Base-by-base conservation (phyloP, 1,284 basidiomycete species). In the Boletus smithii region DNA sequence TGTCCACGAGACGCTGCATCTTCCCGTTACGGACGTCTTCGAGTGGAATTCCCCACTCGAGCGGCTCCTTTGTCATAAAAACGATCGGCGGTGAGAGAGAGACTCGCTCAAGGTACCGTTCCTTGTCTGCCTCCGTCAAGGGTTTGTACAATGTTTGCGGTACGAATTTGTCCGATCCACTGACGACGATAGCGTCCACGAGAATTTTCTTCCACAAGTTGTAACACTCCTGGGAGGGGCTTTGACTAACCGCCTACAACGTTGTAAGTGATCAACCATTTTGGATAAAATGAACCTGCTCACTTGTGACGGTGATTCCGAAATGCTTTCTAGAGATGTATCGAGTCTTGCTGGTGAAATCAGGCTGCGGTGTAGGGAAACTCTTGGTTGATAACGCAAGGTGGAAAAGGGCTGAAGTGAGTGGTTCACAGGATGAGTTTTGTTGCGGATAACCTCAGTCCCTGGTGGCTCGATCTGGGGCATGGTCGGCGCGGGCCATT, bases 131-230 rank as follows among this genome's bases (percentile, higher is more conserved):
- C 41, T 77, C 77, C 3, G 83, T 86, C 56, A 81, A 77, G 1
- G 85, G 85, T 53, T 73, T 76, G 60, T 88, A 88, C 64, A 81
- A 74, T 26, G 57, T 69, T 61, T 88, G 85, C 3, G 81, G 83
- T 2, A 88, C 63, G 50, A 77, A 75, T 14, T 69, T 71, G 3
- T 71, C 69, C 5, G 62, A 60, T 33, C 54, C 52, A 10, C 58
- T 60, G 31, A 63, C 55, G 24, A 66, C 54, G 22, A 49, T 51
- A 4, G 57, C 44, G 4, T 48, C 38, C 4, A 8, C 5, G 5
- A 11, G 38, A n/a, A 59, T 24, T 17, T 40, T 32, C 20, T 50
- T 62, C 55, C 52, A 61, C 9, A 34, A 34, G 4, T 17, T 43
- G 5, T 48, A 44, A 27, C 55, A 58, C 38, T 60, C 45, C n/a